Conservation (phyloP, 23 red algal genomes). For the Gracilaria vermiculophylla region DNA sequence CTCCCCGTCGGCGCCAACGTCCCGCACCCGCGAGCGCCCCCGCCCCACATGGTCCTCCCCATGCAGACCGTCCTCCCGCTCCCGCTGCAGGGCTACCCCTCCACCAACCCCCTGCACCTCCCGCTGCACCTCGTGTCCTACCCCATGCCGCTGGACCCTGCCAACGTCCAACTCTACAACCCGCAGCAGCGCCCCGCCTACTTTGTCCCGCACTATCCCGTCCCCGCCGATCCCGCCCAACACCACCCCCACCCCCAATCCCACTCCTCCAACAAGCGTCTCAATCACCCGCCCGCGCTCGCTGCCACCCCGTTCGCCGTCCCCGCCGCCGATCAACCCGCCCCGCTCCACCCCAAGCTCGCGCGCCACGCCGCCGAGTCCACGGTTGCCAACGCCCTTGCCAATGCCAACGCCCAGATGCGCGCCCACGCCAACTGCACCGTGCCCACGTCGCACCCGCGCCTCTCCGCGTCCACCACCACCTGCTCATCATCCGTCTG, state of each 20-base stretch:
- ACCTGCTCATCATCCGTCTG: neutral
- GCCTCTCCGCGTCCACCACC: too few species aligned
- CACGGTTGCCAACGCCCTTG: constrained; percentile 3
- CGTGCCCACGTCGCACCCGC: too few species aligned
- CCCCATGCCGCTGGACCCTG: neutral
- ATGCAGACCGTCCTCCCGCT: constrained; percentile 1
- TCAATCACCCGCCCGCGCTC: neutral
- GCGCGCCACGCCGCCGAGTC: neutral
- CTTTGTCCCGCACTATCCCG: neutral
- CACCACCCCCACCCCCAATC: neutral
- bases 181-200: neutral
- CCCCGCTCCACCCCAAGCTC: neutral
- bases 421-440: neutral
- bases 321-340: neutral
- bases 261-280: neutral
- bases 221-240: neutral
- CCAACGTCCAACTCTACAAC: constrained; percentile 1
- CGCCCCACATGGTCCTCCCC: neutral
- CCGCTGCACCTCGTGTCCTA: constrained; percentile 3
- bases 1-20: constrained; percentile 45
- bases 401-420: constrained; percentile 14
- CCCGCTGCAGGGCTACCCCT: neutral
- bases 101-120: neutral
- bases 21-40: neutral
- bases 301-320: neutral